A percentile compares a stretch with the other conserved stretches of the same genome.
Evolutionary conservation across 345 rosid species (phyloP).

Genomic region (Gossypium stocksii): DNA sequence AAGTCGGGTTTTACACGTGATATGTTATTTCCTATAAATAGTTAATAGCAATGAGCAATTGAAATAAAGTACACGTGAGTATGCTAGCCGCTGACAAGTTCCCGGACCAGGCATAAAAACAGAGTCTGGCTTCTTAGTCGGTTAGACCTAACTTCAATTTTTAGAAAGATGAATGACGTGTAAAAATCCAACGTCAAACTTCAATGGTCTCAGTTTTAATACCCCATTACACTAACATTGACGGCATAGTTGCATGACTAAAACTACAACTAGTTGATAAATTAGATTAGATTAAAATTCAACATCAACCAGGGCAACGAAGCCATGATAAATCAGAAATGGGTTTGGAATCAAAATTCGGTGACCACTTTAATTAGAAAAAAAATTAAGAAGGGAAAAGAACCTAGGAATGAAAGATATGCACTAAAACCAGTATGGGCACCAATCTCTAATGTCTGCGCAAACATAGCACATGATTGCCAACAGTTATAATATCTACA

Average conservation of each 20-base stretch:
- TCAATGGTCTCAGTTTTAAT: too few relatives aligned
- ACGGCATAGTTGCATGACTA: too few relatives aligned
- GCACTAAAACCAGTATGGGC: constrained; percentile 30
- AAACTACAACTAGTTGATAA: constrained; percentile 19
- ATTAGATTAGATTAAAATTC: constrained; percentile 19
- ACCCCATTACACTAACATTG: neutral
- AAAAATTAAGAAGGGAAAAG: constrained; percentile 1
- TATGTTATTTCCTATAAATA: too few relatives aligned
- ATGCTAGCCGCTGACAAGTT: too few relatives aligned
- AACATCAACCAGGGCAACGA: constrained; percentile 19
- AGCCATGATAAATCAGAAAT: constrained; percentile 22
- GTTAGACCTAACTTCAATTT: too few relatives aligned
- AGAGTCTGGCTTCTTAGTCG: too few relatives aligned
- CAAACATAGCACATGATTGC: constrained; percentile 36
- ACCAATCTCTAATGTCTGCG: constrained; percentile 32
- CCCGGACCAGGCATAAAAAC: too few relatives aligned
- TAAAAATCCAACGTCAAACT: neutral
- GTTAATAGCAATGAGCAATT: too few relatives aligned
- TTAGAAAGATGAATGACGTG: too few relatives aligned
- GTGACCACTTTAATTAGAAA: constrained; percentile 22
- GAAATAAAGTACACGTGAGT: too few relatives aligned
- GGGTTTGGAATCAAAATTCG: constrained; percentile 26
- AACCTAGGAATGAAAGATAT: constrained; percentile 23
- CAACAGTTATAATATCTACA: constrained; percentile 55
- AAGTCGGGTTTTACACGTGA: too few relatives aligned